These are phyloP conservation scores for Atkinsonella texensis DNA, from an alignment of 2,329 filamentous ascomycete genomes.

Conservation along the genomic window DNA sequence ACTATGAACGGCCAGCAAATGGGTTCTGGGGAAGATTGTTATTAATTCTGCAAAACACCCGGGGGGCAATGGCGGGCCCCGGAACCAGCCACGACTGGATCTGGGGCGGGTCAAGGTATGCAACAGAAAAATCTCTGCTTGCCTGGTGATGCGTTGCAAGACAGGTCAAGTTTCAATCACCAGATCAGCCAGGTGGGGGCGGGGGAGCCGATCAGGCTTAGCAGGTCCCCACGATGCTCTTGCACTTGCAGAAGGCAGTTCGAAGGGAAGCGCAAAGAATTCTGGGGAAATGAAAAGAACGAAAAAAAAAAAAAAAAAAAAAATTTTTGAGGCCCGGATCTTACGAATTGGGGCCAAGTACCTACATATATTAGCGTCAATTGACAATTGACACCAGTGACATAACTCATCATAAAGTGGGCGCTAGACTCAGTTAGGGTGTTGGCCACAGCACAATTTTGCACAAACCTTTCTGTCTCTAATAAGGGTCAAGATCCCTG, in stretches of 20 bases:
- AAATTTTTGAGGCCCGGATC: too few species aligned
- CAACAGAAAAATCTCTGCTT: slow-evolving; percentile 10
- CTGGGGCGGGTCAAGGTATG: slow-evolving; percentile 1
- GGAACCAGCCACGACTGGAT: slow-evolving; percentile 1
- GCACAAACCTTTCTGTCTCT: too few species aligned
- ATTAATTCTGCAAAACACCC: neutral
- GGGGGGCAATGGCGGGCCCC: neutral
- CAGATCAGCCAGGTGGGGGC: slow-evolving; percentile 2
- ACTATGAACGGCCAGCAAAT: neutral
- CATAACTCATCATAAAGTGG: too few species aligned
- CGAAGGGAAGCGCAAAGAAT: slow-evolving; percentile 8
- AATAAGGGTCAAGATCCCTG: too few species aligned
- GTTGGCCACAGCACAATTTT: too few species aligned
- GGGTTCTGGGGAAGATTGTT: neutral
- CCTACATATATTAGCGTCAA: too few species aligned
- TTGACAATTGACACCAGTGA: too few species aligned
- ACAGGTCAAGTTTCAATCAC: slow-evolving; percentile 6
- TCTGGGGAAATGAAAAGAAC: slow-evolving; percentile 6
- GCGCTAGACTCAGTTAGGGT: too few species aligned
- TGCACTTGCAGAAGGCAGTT: slow-evolving; percentile 4
- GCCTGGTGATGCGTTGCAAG: slow-evolving; percentile 11
- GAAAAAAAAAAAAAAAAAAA: slow-evolving; percentile 3
- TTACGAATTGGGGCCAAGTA: too few species aligned
- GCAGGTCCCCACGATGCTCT: slow-evolving; percentile 4
- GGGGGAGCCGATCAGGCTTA: slow-evolving; percentile 6